phyloP scores from a whole-genome alignment of 1,139 yeast genomes.

The Diutina neorugosa region DNA sequence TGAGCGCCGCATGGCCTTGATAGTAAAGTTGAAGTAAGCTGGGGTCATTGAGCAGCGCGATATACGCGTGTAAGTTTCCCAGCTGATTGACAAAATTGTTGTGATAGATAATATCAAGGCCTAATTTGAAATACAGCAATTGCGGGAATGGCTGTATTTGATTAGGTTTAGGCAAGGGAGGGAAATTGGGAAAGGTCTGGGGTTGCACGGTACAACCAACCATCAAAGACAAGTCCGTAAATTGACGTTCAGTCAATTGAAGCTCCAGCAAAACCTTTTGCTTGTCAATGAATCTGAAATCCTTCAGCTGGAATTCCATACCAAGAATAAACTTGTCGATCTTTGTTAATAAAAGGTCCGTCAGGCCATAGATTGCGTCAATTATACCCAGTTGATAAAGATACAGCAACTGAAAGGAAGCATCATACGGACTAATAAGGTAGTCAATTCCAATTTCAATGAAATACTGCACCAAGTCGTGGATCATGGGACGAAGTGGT shows the following conservation, averaged over 20 bases:
- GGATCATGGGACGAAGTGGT: conserved; percentile 36
- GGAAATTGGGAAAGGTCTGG: conserved; percentile 42
- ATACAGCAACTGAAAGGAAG: conserved; percentile 75
- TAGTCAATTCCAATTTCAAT: conserved; percentile 48
- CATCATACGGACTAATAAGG: conserved; percentile 71
- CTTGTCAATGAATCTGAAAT: conserved; percentile 57
- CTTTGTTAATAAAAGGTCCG: conserved; percentile 56
- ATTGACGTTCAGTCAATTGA: conserved; percentile 47
- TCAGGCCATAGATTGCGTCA: conserved; percentile 76
- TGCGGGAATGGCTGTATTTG: conserved; percentile 33
- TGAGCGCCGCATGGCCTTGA: conserved; percentile 29
- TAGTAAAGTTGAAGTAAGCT: conserved; percentile 24
- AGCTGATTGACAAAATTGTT: conserved; percentile 17
- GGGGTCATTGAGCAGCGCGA: conserved; percentile 27
- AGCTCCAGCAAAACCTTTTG: conserved; percentile 48
- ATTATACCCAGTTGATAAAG: conserved; percentile 43
- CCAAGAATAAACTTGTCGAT: conserved; percentile 64
- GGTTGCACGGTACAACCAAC: conserved; percentile 77
- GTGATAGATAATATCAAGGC: conserved; percentile 31
- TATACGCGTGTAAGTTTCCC: conserved; percentile 23
- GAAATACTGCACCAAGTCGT: conserved; percentile 47
- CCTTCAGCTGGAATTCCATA: conserved; percentile 54
- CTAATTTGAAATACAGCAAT: conserved; percentile 31
- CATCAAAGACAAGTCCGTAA: conserved; percentile 62
- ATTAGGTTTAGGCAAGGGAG: conserved; percentile 37